Evolutionary conservation across 129 eudicot species (phyloP).

Genomic region (Mikania micrantha): DNA sequence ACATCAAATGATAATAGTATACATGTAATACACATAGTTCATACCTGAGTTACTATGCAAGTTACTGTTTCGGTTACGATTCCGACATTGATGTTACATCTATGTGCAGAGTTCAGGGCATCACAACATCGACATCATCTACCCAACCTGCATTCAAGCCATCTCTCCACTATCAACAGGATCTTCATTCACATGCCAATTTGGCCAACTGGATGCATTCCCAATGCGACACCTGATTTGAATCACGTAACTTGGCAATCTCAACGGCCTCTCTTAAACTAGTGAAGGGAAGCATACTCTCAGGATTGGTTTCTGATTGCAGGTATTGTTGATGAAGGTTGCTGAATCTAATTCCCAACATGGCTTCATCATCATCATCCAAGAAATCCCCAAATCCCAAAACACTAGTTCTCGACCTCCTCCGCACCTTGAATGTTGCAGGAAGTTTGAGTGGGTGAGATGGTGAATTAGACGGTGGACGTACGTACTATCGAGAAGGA

Average conservation of each 20-base stretch:
- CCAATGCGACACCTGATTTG: slow-evolving; percentile 34
- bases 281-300: slow-evolving; percentile 24
- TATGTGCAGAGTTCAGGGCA: slow-evolving; percentile 15
- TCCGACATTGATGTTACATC: too few relatives aligned
- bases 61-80: too few relatives aligned
- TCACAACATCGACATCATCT: slow-evolving; percentile 23
- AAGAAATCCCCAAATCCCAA: slow-evolving; percentile 36
- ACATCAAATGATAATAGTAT: too few relatives aligned
- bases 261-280: slow-evolving; percentile 39
- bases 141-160: slow-evolving; percentile 9
- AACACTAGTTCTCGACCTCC: slow-evolving; percentile 22
- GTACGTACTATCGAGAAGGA: slow-evolving; percentile 53
- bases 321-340: slow-evolving; percentile 22
- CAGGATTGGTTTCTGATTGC: slow-evolving; percentile 14
- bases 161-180: slow-evolving; percentile 29
- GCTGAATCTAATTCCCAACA: slow-evolving; percentile 42
- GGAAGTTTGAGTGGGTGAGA: slow-evolving; percentile 35
- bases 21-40: too few relatives aligned
- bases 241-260: slow-evolving; percentile 24
- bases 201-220: slow-evolving; percentile 44
- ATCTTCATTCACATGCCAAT: slow-evolving; percentile 38
- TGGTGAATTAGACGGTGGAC: slow-evolving; percentile 57
- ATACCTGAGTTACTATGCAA: too few relatives aligned
- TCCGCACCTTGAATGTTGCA: slow-evolving; percentile 13
- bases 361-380: slow-evolving; percentile 31